phyloP scores from a whole-genome alignment of 306 rosid genomes.

The Hippophae gyantsensis region DNA sequence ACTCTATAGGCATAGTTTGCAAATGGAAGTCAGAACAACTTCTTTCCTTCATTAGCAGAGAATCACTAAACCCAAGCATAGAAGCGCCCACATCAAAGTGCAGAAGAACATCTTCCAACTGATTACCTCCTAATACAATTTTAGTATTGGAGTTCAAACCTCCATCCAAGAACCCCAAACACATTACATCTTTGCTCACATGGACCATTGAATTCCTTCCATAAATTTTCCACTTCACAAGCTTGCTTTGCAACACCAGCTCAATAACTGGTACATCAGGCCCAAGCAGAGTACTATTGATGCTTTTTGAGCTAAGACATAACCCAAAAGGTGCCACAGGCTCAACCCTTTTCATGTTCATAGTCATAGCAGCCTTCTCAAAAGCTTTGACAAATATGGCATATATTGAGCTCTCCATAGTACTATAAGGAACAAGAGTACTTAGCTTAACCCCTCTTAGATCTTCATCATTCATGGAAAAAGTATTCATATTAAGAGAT shows the following conservation, averaged over 20 bases:
- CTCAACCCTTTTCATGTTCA: constrained; percentile 38
- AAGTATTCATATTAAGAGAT: constrained; percentile 24
- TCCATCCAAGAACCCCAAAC: constrained; percentile 67
- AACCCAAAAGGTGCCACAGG: constrained; percentile 46
- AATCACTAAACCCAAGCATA: constrained; percentile 61
- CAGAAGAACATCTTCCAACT: constrained; percentile 51
- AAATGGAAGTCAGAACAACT: constrained; percentile 37
- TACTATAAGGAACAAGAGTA: constrained; percentile 52
- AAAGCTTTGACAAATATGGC: constrained; percentile 29
- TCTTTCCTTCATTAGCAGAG: constrained; percentile 24
- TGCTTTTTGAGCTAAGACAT: constrained; percentile 34
- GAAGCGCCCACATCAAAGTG: constrained; percentile 55
- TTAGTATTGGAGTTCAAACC: constrained; percentile 34
- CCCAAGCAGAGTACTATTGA: constrained; percentile 8
- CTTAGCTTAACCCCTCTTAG: constrained; percentile 38
- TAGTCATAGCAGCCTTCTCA: constrained; percentile 35
- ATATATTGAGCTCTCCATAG: constrained; percentile 45
- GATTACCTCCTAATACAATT: constrained; percentile 63
- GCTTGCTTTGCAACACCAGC: constrained; percentile 60
- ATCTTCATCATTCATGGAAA: constrained; percentile 7
- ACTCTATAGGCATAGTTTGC: constrained; percentile 12
- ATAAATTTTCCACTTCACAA: constrained; percentile 58
- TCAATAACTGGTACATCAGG: constrained; percentile 47
- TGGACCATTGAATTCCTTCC: constrained; percentile 66
- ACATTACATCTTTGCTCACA: constrained; percentile 36